Conservation (phyloP, 345 rosid genomes). For the Gynandropsis gynandra region DNA sequence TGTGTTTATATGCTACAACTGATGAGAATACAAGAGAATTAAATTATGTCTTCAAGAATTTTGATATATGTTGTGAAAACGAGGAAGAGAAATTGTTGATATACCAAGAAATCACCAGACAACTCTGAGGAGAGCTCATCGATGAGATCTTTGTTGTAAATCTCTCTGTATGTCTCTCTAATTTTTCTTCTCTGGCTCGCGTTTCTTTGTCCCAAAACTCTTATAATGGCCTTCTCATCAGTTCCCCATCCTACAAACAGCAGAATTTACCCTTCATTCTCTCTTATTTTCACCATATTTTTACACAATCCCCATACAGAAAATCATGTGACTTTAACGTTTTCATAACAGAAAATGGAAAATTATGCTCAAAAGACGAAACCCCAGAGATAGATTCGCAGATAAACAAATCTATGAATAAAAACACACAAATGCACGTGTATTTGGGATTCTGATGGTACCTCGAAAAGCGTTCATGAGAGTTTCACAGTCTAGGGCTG, state of each 20-base stretch:
- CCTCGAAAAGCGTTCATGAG: constrained; percentile 67
- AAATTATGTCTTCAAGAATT: no score
- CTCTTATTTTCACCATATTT: neutral
- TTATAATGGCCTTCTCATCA: constrained; percentile 55
- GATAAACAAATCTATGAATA: neutral
- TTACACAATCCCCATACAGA: no score
- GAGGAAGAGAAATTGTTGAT: neutral
- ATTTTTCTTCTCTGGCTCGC: constrained; percentile 66
- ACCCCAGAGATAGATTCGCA: neutral
- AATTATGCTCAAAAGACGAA: neutral
- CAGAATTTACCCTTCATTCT: neutral
- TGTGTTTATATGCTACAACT: no score
- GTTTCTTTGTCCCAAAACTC: constrained; percentile 59
- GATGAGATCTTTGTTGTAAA: constrained; percentile 53
- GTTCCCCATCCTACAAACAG: constrained; percentile 57
- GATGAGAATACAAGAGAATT: no score
- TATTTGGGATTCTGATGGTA: constrained; percentile 16
- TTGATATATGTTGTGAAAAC: neutral
- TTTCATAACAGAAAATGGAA: neutral
- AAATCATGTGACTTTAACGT: neutral
- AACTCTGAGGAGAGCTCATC: constrained; percentile 55
- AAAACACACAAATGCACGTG: neutral
- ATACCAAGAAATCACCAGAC: constrained; percentile 77
- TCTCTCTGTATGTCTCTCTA: constrained; percentile 51
- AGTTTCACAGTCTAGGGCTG: constrained; percentile 52